A percentile compares a stretch with the other conserved stretches of the same genome.
These are phyloP conservation scores for Hygrocybe punicea DNA, from an alignment of 768 basidiomycete species.

Conservation along the genomic window DNA sequence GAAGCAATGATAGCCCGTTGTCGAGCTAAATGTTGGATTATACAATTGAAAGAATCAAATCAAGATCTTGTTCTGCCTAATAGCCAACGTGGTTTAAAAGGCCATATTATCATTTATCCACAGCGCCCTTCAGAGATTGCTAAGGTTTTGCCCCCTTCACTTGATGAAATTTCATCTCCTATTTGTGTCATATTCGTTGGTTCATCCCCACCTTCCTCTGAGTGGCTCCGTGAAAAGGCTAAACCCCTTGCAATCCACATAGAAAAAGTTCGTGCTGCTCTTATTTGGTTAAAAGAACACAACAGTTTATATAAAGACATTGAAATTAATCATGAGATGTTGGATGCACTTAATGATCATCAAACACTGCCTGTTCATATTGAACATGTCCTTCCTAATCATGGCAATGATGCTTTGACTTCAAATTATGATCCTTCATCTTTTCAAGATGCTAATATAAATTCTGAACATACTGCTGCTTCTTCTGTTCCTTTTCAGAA, in stretches of 20 bases:
- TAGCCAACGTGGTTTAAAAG: slow-evolving; percentile 33
- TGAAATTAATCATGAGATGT: slow-evolving; percentile 17
- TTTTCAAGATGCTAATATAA: background rate
- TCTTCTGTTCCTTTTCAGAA: slow-evolving; percentile 14
- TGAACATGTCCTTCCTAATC: slow-evolving; percentile 19
- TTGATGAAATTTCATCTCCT: slow-evolving; percentile 33
- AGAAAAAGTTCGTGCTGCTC: slow-evolving; percentile 32
- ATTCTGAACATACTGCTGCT: background rate
- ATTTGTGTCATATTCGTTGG: slow-evolving; percentile 45
- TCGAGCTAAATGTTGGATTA: slow-evolving; percentile 35
- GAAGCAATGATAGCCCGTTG: slow-evolving; percentile 40
- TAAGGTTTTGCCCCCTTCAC: slow-evolving; percentile 31
- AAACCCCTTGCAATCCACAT: slow-evolving; percentile 33
- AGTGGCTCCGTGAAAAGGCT: slow-evolving; percentile 35
- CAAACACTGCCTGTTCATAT: slow-evolving; percentile 27
- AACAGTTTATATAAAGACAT: slow-evolving; percentile 37
- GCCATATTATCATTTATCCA: slow-evolving; percentile 42
- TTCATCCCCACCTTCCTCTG: slow-evolving; percentile 17
- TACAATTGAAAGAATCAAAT: slow-evolving; percentile 32
- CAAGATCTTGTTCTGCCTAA: slow-evolving; percentile 3
- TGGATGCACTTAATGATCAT: slow-evolving; percentile 18
- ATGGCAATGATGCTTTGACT: slow-evolving; percentile 11
- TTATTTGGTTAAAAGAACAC: slow-evolving; percentile 37
- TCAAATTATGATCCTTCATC: slow-evolving; percentile 15
- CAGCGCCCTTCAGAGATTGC: slow-evolving; percentile 31